Evolutionary conservation across 108 stramenopile species (phyloP).

Genomic region (Poteriospumella lacustris): DNA sequence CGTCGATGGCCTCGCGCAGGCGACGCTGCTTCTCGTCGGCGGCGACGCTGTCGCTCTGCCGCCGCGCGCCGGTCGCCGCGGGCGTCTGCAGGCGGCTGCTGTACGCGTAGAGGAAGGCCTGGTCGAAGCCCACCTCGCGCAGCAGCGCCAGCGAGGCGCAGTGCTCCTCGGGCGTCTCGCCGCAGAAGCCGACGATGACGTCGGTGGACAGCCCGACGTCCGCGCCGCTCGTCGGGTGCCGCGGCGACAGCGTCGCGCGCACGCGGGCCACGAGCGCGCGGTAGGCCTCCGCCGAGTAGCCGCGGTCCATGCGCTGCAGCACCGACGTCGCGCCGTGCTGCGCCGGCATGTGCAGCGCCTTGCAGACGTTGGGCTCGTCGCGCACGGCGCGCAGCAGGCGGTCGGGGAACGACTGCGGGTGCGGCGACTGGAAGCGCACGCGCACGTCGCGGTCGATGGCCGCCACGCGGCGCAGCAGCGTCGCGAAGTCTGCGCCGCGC

Average conservation of each 20-base stretch:
- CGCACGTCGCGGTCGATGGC: slow-evolving; percentile 78
- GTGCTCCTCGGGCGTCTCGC: slow-evolving; percentile 91
- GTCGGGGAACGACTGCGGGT: slow-evolving; percentile 95
- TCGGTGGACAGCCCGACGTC: slow-evolving; percentile 84
- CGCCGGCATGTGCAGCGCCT: slow-evolving; percentile 90
- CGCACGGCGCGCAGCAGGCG: slow-evolving; percentile 76
- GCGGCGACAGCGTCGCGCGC: slow-evolving; percentile 55
- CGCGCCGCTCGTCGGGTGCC: slow-evolving; percentile 32
- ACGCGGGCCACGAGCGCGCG: slow-evolving; percentile 70
- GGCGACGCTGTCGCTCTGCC: slow-evolving; percentile 83
- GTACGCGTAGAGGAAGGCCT: slow-evolving; percentile 96
- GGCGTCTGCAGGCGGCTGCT: slow-evolving; percentile 84
- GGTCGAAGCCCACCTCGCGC: slow-evolving; percentile 76
- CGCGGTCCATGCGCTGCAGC: slow-evolving; percentile 77
- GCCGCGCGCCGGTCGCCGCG: slow-evolving; percentile 71
- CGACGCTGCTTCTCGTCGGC: slow-evolving; percentile 73
- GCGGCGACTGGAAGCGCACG: slow-evolving; percentile 91
- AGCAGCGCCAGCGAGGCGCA: slow-evolving; percentile 75
- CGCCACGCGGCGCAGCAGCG: slow-evolving; percentile 75
- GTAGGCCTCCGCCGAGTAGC: slow-evolving; percentile 91
- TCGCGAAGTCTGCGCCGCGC: slow-evolving; percentile 83
- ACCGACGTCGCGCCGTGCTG: slow-evolving; percentile 83
- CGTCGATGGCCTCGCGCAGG: slow-evolving; percentile 58
- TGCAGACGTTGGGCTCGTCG: slow-evolving; percentile 79
- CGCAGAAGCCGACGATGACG: slow-evolving; percentile 94